A percentile compares a stretch with the other conserved stretches of the same genome.
These are phyloP conservation scores for Pontederia crassipes DNA, from an alignment of 176 grass and related monocot genomes.

Conservation along the genomic window DNA sequence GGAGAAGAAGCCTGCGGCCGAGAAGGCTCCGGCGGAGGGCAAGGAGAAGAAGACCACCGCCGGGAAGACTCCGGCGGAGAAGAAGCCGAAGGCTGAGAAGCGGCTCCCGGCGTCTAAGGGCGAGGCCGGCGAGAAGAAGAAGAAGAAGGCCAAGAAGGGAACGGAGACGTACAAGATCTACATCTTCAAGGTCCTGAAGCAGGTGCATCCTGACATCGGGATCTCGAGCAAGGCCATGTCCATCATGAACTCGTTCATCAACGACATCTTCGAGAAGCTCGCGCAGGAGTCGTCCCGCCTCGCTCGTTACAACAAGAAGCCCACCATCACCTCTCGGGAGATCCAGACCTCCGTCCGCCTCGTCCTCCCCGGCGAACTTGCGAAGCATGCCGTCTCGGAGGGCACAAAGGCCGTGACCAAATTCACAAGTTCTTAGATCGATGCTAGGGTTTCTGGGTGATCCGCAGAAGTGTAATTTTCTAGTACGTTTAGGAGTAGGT, in stretches of 20 bases:
- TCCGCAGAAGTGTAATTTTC: too few relatives aligned
- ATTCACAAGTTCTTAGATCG: constrained; percentile 29
- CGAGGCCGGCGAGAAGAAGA: constrained; percentile 5
- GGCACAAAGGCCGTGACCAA: constrained; percentile 76
- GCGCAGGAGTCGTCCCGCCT: constrained; percentile 38
- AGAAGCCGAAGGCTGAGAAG: too few relatives aligned
- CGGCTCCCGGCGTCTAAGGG: too few relatives aligned
- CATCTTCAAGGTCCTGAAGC: constrained; percentile 84
- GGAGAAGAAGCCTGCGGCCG: constrained; percentile 27
- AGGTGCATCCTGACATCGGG: constrained; percentile 82
- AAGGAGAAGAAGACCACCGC: too few relatives aligned
- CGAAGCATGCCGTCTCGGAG: constrained; percentile 59
- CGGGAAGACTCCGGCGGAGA: too few relatives aligned
- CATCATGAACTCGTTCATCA: constrained; percentile 94
- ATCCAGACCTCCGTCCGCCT: constrained; percentile 62
- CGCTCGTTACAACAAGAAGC: constrained; percentile 67
- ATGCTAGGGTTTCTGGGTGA: too few relatives aligned
- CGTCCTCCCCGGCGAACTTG: constrained; percentile 57
- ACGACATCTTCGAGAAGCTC: constrained; percentile 81
- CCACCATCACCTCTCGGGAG: constrained; percentile 65
- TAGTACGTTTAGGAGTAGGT: too few relatives aligned
- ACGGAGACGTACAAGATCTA: constrained; percentile 87
- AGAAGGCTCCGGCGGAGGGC: too few relatives aligned
- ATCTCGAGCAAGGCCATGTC: constrained; percentile 92
- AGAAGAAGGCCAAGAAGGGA: constrained; percentile 12